phyloP scores from a whole-genome alignment of 768 basidiomycete genomes.

The Lenzites betulinus region DNA sequence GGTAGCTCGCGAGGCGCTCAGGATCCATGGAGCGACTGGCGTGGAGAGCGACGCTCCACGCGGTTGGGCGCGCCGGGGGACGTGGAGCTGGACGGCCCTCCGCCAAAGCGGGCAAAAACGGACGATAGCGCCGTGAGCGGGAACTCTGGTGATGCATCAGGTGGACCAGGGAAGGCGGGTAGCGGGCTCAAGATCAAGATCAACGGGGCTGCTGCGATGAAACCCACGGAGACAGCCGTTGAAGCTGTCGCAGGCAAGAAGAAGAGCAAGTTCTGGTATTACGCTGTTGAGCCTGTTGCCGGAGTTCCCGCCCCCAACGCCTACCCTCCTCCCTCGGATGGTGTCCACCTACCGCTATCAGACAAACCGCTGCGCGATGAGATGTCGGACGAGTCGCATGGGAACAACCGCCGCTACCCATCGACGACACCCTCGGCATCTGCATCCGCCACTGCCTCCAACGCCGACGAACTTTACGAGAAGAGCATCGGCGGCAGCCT shows the following conservation, averaged over 20 bases:
- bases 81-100: conserved; percentile 50
- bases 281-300: conserved; percentile 75
- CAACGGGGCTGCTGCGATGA: conserved; percentile 65
- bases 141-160: conserved; percentile 28
- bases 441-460: conserved; percentile 22
- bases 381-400: conserved; percentile 16
- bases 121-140: conserved; percentile 59
- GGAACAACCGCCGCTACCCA: conserved; percentile 13
- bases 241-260: conserved; percentile 80
- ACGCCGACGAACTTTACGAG: conserved; percentile 31
- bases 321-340: conserved; percentile 19
- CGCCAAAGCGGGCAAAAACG: conserved; percentile 72
- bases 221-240: conserved; percentile 71
- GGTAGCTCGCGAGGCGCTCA: conserved; percentile 52
- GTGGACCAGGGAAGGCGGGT: conserved; percentile 23
- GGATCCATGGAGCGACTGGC: conserved; percentile 60
- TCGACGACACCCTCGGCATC: conserved; percentile 20
- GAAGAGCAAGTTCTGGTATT: conserved; percentile 87
- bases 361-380: conserved; percentile 2
- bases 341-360: background rate
- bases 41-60: conserved; percentile 72
- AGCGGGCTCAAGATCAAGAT: conserved; percentile 50
- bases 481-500: conserved; percentile 43
- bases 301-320: conserved; percentile 31
- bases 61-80: conserved; percentile 63